Evolutionary conservation across 2,329 filamentous ascomycete species (phyloP), one percentile per base, ranked within the genome.

Genomic region (Pseudopithomyces chartarum): DNA sequence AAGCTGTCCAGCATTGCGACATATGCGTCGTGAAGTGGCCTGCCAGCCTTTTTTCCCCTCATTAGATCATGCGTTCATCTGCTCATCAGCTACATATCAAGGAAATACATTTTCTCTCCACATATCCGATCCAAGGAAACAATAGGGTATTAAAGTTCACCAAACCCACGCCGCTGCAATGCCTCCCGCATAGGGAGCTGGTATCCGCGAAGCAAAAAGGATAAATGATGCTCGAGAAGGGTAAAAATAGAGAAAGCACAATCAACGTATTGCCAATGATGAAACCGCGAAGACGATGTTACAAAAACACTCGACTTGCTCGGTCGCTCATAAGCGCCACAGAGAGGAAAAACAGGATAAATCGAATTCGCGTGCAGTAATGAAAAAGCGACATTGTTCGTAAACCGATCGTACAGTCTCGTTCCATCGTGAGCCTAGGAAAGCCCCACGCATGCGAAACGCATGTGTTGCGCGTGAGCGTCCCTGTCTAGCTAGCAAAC

Each of bases 401-500:
- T n/a, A n/a, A 60, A 45, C 63, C 57, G 45, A 78, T 71, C 63
- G 58, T 70, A 65, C 66, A 65, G 48, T 62, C 61, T 65, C 63
- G 46, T 60, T 60, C 56, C 59, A 38, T 58, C 58, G 58, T 64
- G 62, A 60, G 50, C 58, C 56, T 44, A 32, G 44, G 46, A 47
- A 48, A 54, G 47, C 61, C 11, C 58, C 64, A 66, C 64, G 61
- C 66, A 66, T 70, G 63, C 60, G 60, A 64, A 61, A 52, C 48
- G 48, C 54, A 60, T 63, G 63, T 61, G 48, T 51, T 65, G 65
- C 71, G 71, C 71, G 71, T 71, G 71, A 75, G 73, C 71, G 65
- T 68, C 66, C 67, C 60, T 64, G 58, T 74, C 71, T 74, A 74
- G 63, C 67, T 74, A 74, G 63, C 67, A 73, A 75, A 67, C 61